These are phyloP conservation scores for Candida chauliodis DNA, from an alignment of 805 yeast species.

Conservation along the genomic window DNA sequence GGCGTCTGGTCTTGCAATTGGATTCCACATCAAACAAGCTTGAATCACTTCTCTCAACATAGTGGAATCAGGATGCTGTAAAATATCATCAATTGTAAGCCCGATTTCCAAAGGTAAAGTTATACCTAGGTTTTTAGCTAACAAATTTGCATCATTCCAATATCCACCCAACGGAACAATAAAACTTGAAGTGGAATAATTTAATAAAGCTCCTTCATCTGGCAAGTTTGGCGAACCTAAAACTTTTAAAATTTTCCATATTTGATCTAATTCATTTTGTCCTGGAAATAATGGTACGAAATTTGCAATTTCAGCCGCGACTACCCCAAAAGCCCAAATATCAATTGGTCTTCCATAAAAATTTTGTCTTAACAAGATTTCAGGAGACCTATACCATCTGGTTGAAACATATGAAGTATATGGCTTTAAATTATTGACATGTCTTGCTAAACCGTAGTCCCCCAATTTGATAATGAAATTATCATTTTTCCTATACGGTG, in stretches of 20 bases:
- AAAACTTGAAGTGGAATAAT: constrained; percentile 4
- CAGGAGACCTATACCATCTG: constrained; percentile 86
- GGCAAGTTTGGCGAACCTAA: constrained; percentile 68
- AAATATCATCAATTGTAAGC: constrained; percentile 38
- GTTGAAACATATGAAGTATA: constrained; percentile 80
- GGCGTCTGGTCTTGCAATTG: constrained; percentile 56
- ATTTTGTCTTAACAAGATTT: constrained; percentile 62
- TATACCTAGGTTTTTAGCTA: constrained; percentile 55
- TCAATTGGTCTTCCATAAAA: constrained; percentile 68
- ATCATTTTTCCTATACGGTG: constrained; percentile 36
- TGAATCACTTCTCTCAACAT: constrained; percentile 41
- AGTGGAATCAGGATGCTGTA: constrained; percentile 42
- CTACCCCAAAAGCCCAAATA: constrained; percentile 84
- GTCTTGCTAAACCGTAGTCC: constrained; percentile 77
- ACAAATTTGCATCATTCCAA: constrained; percentile 61
- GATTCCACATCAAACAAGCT: constrained; percentile 74
- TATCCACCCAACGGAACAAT: constrained; percentile 59
- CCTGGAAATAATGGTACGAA: constrained; percentile 86
- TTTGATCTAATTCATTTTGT: constrained; percentile 71
- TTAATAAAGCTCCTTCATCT: constrained; percentile 15
- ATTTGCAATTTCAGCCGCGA: constrained; percentile 69
- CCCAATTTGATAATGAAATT: constrained; percentile 68
- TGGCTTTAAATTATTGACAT: constrained; percentile 46
- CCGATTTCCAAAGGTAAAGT: constrained; percentile 57
- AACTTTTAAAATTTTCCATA: constrained; percentile 58